These are phyloP conservation scores for Artemisia annua DNA, from an alignment of 129 eudicot species.

Conservation along the genomic window DNA sequence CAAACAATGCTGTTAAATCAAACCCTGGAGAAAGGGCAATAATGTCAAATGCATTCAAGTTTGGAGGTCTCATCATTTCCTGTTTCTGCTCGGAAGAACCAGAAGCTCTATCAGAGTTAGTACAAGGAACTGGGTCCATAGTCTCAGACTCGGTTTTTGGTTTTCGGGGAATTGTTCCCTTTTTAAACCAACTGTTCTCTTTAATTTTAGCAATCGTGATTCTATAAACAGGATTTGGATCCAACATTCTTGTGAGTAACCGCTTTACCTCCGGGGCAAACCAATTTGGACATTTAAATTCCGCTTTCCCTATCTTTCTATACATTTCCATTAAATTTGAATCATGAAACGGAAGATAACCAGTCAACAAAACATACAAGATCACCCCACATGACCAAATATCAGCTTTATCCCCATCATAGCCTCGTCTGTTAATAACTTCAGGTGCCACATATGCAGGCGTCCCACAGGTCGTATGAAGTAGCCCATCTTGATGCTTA, in stretches of 20 bases:
- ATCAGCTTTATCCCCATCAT: constrained; percentile 68
- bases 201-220: constrained; percentile 57
- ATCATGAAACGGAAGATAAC: constrained; percentile 85
- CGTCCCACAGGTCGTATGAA: constrained; percentile 91
- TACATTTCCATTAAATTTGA: constrained; percentile 91
- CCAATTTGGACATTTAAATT: constrained; percentile 71
- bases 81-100: constrained; percentile 32
- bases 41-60: constrained; percentile 80
- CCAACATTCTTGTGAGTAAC: constrained; percentile 59
- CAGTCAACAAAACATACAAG: constrained; percentile 61
- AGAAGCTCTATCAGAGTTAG: constrained; percentile 14
- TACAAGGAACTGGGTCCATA: neutral
- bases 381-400: constrained; percentile 90
- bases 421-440: constrained; percentile 57
- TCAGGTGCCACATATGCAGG: constrained; percentile 95
- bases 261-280: constrained; percentile 51
- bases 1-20: constrained; percentile 70
- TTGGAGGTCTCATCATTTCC: constrained; percentile 35
- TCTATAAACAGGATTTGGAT: constrained; percentile 70
- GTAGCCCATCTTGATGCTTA: constrained; percentile 71
- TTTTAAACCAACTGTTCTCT: constrained; percentile 68
- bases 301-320: constrained; percentile 81
- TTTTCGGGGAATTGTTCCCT: constrained; percentile 30
- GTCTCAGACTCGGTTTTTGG: constrained; percentile 30
- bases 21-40: constrained; percentile 78